Base-by-base conservation (phyloP, 345 rosid genomes). In the Hypericum perforatum region DNA sequence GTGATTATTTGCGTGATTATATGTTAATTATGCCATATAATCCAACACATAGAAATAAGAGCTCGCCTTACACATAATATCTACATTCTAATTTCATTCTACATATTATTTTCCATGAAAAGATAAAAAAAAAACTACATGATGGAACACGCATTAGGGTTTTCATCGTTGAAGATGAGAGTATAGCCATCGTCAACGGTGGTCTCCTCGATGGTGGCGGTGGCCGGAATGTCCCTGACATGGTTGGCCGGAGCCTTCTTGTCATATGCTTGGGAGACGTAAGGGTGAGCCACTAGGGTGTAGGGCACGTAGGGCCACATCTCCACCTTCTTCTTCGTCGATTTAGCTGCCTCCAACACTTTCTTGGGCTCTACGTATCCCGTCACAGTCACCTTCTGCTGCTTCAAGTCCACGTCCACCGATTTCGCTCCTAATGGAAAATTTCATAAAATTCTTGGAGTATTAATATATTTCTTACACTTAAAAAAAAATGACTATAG, bases 301-400 rank as follows among this genome's bases (percentile, higher is more conserved):
- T 83, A 81, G 0, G 95, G 94, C 8, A 83, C 89, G n/a, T 89
- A 89, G 2, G 97, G 97, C 97, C 97, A 89, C 39, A 75, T 43
- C 81, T 89, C 97, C 48, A 83, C 92, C 70, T 80, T 86, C 77
- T 89, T 89, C 80, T 73, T 89, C 0, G 95, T 89, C 8, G 95
- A 53, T 69, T 83, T 64, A 2, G 95, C 97, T 16, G 90, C 88
- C 38, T 63, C 72, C 66, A 89, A 61, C 48, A 86, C 86, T 49
- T 69, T 81, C 71, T 81, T 78, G 0, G 76, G 55, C 0, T 89
- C 94, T 39, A 76, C 69, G 57, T 65, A 64, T 6, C 97, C 97
- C 0, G 58, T 83, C 72, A 89, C 90, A 0, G 80, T 81, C 47
- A 63, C 94, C 79, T 89, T 89, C 62, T 89, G 97, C 45, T 60